Percentiles rank a stretch among this genome's conserved stretches.
These are phyloP conservation scores for Yarrowia phangngaensis DNA, from an alignment of 805 yeast genomes.

Conservation along the genomic window DNA sequence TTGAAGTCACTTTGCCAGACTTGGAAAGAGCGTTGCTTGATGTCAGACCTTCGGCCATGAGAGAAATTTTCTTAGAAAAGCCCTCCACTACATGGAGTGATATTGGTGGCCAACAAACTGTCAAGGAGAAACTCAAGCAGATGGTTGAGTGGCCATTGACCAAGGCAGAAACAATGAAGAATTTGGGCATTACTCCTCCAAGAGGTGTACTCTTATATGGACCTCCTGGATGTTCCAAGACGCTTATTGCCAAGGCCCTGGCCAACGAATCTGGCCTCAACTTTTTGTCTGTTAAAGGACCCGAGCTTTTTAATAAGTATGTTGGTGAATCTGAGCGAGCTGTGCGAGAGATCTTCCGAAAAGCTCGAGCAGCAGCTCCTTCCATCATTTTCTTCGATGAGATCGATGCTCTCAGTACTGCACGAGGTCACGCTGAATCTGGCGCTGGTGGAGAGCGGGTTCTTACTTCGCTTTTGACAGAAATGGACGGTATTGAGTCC, in stretches of 20 bases:
- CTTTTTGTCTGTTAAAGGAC: constrained; percentile 93
- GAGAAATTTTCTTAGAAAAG: constrained; percentile 89
- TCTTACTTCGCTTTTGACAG: constrained; percentile 83
- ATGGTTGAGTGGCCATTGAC: constrained; percentile 89
- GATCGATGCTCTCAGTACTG: constrained; percentile 85
- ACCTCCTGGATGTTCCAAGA: constrained; percentile 98
- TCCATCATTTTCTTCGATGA: constrained; percentile 94
- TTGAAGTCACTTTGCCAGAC: constrained; percentile 49
- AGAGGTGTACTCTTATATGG: constrained; percentile 91
- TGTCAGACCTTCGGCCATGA: constrained; percentile 95
- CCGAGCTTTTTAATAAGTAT: constrained; percentile 89
- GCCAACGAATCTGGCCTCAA: constrained; percentile 95
- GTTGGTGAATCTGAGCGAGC: constrained; percentile 95
- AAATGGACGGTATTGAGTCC: constrained; percentile 96
- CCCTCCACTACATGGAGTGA: constrained; percentile 92
- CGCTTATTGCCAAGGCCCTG: constrained; percentile 88
- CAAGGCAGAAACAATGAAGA: constrained; percentile 69
- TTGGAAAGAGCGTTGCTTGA: constrained; percentile 69
- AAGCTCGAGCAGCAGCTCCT: constrained; percentile 94
- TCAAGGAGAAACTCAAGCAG: constrained; percentile 77
- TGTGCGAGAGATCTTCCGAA: constrained; percentile 85
- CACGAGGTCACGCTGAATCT: constrained; percentile 56
- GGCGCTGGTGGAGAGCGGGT: constrained; percentile 74
- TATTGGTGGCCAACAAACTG: constrained; percentile 88
- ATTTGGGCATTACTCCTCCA: constrained; percentile 83